Conservation (phyloP, 2,329 filamentous ascomycete species). For the Lachnellula hyalina region DNA sequence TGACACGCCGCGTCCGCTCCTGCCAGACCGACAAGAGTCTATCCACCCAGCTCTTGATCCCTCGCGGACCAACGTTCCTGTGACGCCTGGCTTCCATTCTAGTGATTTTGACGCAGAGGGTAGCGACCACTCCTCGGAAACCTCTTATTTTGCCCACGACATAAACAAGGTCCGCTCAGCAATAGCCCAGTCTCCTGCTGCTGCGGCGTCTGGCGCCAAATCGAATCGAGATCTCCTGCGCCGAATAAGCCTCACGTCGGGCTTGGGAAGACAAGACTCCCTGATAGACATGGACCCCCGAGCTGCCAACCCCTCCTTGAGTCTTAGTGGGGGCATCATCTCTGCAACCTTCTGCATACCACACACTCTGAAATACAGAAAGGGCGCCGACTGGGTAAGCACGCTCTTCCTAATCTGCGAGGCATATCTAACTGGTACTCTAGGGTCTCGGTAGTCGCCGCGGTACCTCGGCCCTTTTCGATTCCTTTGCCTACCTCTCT, state of each 20-base stretch:
- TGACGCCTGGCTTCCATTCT: slow-evolving; percentile 27
- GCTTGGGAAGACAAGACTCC: slow-evolving; percentile 34
- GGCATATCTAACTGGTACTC: slow-evolving; percentile 13
- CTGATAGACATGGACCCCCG: slow-evolving; percentile 48
- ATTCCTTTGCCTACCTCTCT: slow-evolving; percentile 82
- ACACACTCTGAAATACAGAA: slow-evolving; percentile 52
- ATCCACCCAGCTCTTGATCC: slow-evolving; percentile 27
- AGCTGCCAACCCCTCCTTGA: slow-evolving; percentile 50
- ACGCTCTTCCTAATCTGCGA: neutral
- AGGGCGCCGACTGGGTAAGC: slow-evolving; percentile 57
- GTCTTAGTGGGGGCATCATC: slow-evolving; percentile 60
- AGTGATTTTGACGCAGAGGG: slow-evolving; percentile 16
- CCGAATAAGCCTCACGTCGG: slow-evolving; percentile 36
- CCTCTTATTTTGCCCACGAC: slow-evolving; percentile 25
- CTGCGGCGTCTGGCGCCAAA: slow-evolving; percentile 31
- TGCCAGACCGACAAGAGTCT: slow-evolving; percentile 15
- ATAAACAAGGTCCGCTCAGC: slow-evolving; percentile 10
- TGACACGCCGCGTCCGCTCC: slow-evolving; percentile 18
- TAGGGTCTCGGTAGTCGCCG: slow-evolving; percentile 72
- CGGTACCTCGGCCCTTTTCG: slow-evolving; percentile 87
- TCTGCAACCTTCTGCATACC: slow-evolving; percentile 62
- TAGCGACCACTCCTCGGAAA: slow-evolving; percentile 17
- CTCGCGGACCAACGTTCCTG: slow-evolving; percentile 25
- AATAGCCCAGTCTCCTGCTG: slow-evolving; percentile 26
- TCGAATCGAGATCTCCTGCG: slow-evolving; percentile 39